Base-by-base conservation (phyloP, 164 flowering plant genomes). In the Paratinospora sagittata region DNA sequence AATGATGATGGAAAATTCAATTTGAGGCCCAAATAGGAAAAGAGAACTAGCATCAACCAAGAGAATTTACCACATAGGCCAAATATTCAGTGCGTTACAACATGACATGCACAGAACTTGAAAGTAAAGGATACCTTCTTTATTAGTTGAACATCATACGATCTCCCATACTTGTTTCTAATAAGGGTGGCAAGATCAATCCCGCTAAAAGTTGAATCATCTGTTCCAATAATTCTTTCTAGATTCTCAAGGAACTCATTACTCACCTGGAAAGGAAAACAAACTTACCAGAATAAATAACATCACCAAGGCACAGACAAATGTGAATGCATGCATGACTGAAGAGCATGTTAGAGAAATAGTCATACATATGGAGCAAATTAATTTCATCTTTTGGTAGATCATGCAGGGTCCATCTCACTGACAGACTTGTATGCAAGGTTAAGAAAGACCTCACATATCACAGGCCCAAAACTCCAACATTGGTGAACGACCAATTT, bases 91-190 rank as follows among this genome's bases (percentile, higher is more conserved):
- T 21, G 12, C 2, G 66, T 17, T 13, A 30, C 2, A 6, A 2
- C 19, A 63, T 12, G 13, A 49, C 21, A 16, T 13, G 8, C n/a
- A 64, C 45, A 52, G 1, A 39, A 27, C 66, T 57, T 33, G 17
- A 21, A 33, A n/a, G 6, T 3, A 36, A 63, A 69, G 12, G 34
- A 43, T 77, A 95, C 98, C 96, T 92, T 95, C 83, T 92, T 95
- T 72, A 95, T 92, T 26, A 92, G 81, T 73, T 85, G 98, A 69
- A 95, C 97, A 74, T 95, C 98, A 81, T 95, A 95, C 14, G 98
- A 95, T 77, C 89, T 85, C 64, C 97, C 98, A 75, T 89, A 95
- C 81, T 88, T 95, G 65, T 87, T 89, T 72, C 98, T 82, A 43
- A 95, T 95, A 39, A 95, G 92, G 66, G 96, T 89, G 67, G 98